Percentiles rank a stretch among this genome's conserved stretches.
Conservation (phyloP, 441 rosid species). For the Populus trichocarpa region DNA sequence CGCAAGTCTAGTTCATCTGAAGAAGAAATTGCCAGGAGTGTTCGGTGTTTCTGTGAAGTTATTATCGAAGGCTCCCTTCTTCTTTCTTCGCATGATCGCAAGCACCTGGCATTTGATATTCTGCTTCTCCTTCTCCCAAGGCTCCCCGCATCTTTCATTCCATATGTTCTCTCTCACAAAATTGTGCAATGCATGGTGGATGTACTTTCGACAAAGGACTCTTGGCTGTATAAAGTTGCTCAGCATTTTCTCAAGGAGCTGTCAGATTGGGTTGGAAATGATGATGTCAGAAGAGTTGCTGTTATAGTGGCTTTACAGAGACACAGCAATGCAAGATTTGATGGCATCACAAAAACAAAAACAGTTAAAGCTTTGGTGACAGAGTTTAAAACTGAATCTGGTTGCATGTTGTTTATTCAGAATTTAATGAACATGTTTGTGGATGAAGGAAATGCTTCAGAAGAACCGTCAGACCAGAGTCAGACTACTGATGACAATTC, state of each 20-base stretch:
- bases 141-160: constrained; percentile 70
- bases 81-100: constrained; percentile 88
- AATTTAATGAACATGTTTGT: constrained; percentile 73
- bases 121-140: constrained; percentile 76
- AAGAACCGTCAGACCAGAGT: constrained; percentile 96
- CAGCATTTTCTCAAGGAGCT: constrained; percentile 73
- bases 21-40: constrained; percentile 66
- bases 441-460: constrained; percentile 68
- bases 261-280: constrained; percentile 70
- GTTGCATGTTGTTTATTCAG: constrained; percentile 78
- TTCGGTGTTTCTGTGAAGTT: constrained; percentile 55
- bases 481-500: constrained; percentile 99
- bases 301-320: constrained; percentile 79
- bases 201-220: constrained; percentile 77
- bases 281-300: constrained; percentile 79
- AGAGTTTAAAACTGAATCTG: constrained; percentile 76
- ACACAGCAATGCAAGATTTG: constrained; percentile 91
- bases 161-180: constrained; percentile 61
- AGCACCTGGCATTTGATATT: constrained; percentile 82
- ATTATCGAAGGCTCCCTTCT: constrained; percentile 76
- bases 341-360: constrained; percentile 62
- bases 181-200: constrained; percentile 89
- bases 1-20: constrained; percentile 70
- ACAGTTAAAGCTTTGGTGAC: constrained; percentile 74
- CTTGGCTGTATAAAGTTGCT: constrained; percentile 91